phyloP scores from a whole-genome alignment of 371 early-diverging fungal species.

The Mortierella sp. region DNA sequence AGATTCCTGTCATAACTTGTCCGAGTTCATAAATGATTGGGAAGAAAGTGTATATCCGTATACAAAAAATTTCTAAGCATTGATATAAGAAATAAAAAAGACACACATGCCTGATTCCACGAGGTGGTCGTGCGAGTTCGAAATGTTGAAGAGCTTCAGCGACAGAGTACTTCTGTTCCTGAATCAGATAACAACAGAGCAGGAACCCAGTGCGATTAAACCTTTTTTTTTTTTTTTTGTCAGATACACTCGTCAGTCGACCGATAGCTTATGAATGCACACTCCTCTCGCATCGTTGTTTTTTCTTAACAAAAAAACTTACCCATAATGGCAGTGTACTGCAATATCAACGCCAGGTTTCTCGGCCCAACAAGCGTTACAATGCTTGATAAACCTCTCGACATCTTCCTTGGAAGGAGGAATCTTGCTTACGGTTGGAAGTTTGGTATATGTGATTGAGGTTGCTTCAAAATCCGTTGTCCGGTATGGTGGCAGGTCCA shows the following conservation, averaged over 20 bases:
- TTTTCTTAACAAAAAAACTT: conserved; percentile 6
- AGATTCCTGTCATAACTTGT: no score
- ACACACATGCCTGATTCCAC: conserved; percentile 66
- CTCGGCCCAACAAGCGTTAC: conserved; percentile 64
- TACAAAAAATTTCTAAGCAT: neutral
- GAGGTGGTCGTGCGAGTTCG: conserved; percentile 70
- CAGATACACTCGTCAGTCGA: no score
- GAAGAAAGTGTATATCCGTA: neutral
- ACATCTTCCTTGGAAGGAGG: conserved; percentile 74
- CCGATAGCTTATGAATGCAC: no score
- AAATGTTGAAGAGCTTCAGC: conserved; percentile 70
- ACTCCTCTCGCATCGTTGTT: neutral
- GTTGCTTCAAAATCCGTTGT: conserved; percentile 70
- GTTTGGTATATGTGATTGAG: conserved; percentile 69
- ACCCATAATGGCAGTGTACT: conserved; percentile 84
- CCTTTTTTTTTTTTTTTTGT: conserved; percentile 24
- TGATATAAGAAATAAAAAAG: neutral
- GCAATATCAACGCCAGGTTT: conserved; percentile 75
- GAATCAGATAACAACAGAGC: conserved; percentile 76
- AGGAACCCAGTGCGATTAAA: conserved; percentile 80
- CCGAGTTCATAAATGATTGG: no score
- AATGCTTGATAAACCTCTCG: conserved; percentile 62
- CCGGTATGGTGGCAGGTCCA: conserved; percentile 71
- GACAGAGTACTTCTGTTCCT: conserved; percentile 65
- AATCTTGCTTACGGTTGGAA: conserved; percentile 75